Evolutionary conservation across 768 basidiomycete species (phyloP).

Genomic region (Floccularia luteovirens): DNA sequence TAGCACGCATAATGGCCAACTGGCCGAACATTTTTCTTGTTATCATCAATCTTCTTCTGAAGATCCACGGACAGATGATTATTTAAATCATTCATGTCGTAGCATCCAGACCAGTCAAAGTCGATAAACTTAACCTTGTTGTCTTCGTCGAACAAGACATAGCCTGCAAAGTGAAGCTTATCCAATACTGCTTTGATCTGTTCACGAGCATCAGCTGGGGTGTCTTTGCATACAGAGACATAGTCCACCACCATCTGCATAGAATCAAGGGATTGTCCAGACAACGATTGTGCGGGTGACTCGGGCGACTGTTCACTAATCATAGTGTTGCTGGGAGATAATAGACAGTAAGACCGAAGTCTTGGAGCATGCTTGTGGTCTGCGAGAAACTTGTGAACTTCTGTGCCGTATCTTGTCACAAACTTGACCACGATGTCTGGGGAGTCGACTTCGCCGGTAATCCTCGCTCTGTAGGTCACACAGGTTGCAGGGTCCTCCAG

Average conservation of each 20-base stretch:
- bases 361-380: conserved; percentile 14
- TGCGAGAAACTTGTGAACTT: conserved; percentile 23
- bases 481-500: conserved; percentile 9
- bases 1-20: background rate
- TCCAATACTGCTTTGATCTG: conserved; percentile 13
- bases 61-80: conserved; percentile 3
- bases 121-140: conserved; percentile 22
- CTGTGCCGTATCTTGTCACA: conserved; percentile 20
- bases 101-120: conserved; percentile 28
- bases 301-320: background rate
- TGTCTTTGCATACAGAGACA: conserved; percentile 8
- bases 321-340: conserved; percentile 6
- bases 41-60: conserved; percentile 2
- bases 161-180: conserved; percentile 19
- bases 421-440: conserved; percentile 27
- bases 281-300: background rate
- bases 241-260: conserved; percentile 31
- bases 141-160: conserved; percentile 19
- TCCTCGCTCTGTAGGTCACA: conserved; percentile 7
- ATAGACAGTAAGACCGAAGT: conserved; percentile 19
- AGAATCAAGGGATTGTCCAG: conserved; percentile 10
- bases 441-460: background rate
- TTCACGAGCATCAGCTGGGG: conserved; percentile 10
- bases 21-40: background rate
- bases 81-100: conserved; percentile 5